A percentile compares a stretch with the other conserved stretches of the same genome.
Evolutionary conservation across 139 green algal species (phyloP).

Genomic region (Chlorella sp.): DNA sequence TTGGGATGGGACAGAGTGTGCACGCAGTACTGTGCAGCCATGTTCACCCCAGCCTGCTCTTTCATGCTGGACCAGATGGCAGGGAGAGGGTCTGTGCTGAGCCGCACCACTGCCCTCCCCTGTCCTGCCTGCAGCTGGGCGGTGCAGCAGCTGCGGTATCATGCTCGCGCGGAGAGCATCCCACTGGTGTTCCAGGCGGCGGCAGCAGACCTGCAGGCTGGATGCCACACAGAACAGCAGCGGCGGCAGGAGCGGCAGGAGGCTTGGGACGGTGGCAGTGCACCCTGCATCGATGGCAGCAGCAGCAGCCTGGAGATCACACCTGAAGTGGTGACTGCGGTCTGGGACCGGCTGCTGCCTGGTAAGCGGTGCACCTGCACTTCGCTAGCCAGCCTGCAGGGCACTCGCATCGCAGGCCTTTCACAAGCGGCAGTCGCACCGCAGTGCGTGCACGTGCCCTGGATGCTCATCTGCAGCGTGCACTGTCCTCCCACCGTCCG

Average conservation of each 20-base stretch:
- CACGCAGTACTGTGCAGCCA: too few relatives aligned
- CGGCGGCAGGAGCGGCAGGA: background rate
- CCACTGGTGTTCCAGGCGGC: constrained; percentile 62
- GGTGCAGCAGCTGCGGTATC: constrained; percentile 59
- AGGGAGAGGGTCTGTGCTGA: too few relatives aligned
- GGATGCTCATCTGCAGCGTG: too few relatives aligned
- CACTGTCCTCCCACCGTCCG: background rate
- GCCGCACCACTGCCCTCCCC: too few relatives aligned
- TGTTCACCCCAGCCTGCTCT: too few relatives aligned
- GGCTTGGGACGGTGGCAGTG: background rate
- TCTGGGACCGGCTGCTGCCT: constrained; percentile 45
- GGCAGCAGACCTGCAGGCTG: constrained; percentile 29
- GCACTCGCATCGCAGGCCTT: too few relatives aligned
- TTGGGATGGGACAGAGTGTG: too few relatives aligned
- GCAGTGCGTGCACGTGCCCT: too few relatives aligned
- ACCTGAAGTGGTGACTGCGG: constrained; percentile 36
- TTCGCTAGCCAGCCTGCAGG: background rate
- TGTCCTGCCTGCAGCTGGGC: constrained; percentile 41
- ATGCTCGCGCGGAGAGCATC: constrained; percentile 59
- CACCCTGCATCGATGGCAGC: too few relatives aligned
- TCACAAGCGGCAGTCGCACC: too few relatives aligned
- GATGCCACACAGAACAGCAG: background rate
- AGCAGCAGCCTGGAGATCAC: background rate
- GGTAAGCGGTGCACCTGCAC: background rate
- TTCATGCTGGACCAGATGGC: too few relatives aligned